Conservation (phyloP, 2,329 filamentous ascomycete species). For the Tricladium varicosporioides region DNA sequence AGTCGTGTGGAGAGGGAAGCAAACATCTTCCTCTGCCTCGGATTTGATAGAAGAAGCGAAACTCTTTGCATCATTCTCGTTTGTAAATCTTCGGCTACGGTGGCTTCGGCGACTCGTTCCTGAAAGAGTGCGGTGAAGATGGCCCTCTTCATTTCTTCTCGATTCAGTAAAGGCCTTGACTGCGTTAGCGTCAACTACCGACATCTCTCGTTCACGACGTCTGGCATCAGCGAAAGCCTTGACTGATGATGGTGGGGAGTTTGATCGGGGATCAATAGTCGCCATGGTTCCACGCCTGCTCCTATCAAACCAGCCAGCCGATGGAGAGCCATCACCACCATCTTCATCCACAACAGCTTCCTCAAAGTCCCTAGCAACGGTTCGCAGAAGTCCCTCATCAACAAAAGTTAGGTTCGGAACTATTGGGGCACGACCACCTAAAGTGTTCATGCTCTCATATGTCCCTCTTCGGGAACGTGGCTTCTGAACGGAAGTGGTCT, state of each 20-base stretch:
- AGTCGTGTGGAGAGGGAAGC: constrained; percentile 68
- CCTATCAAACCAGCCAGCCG: constrained; percentile 18
- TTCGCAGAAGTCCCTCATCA: constrained; percentile 39
- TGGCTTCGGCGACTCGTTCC: constrained; percentile 60
- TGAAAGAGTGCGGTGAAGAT: constrained; percentile 70
- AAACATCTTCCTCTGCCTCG: constrained; percentile 77
- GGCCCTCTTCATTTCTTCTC: constrained; percentile 66
- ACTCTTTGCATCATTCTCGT: constrained; percentile 61
- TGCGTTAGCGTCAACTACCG: constrained; percentile 68
- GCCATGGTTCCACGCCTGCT: constrained; percentile 54
- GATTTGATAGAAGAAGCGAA: constrained; percentile 65
- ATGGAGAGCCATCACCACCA: constrained; percentile 42
- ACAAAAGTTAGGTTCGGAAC: constrained; percentile 40
- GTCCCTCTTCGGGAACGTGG: constrained; percentile 66
- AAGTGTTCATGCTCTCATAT: constrained; percentile 66
- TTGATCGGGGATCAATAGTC: constrained; percentile 61
- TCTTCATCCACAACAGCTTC: constrained; percentile 81
- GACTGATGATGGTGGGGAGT: constrained; percentile 92
- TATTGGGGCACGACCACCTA: constrained; percentile 33
- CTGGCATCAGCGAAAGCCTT: constrained; percentile 94
- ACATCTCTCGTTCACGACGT: constrained; percentile 73
- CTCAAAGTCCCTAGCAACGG: constrained; percentile 78
- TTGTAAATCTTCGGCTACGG: constrained; percentile 56
- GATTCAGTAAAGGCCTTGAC: constrained; percentile 93
- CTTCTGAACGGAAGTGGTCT: constrained; percentile 58